Evolutionary conservation across 176 grass and related monocot species (phyloP), one percentile per base, ranked within the genome.

Genomic region (Elymus sibiricus): DNA sequence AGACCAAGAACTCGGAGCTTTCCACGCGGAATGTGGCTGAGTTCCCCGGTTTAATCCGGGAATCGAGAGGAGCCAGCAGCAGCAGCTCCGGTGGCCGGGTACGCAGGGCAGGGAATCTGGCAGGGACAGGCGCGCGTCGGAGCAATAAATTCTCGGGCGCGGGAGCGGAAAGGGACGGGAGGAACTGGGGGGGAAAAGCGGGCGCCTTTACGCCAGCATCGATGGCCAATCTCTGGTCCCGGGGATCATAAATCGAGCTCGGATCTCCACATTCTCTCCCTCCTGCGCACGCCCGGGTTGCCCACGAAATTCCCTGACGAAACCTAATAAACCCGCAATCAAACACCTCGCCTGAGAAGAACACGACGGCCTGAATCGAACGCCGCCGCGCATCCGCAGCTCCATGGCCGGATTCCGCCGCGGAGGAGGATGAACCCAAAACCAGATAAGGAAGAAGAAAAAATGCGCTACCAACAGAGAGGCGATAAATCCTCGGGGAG

Each of bases 111-210:
- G 65, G 73, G 84, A 86, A 90, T 90, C 84, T 83, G 55, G 35
- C 68, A 80, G 82, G 27, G 43, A 26, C 58, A 59, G n/a, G 71
- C 16, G 49, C 49, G 49, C 49, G 78, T 4, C 42, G 6, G 85
- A 74, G 85, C 85, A 91, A 91, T 91, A 91, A 91, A 84, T 91
- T 87, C 80, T 87, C 68, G 85, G 85, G 76, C 37, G 69, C 89
- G 85, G 85, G 89, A 91, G 89, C 69, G 47, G 76, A 91, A 80
- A 91, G 85, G 76, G 81, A 76, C 81, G 76, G 89, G 85, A 87
- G 79, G 73, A 77, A 60, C 80, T 62, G 81, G 73, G 80, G 80
- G 73, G 7, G 26, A 84, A 87, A 90, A 77, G 84, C 21, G 80
- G 7, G 7, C 66, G 67, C 85, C 82, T 87, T 87, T 87, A 83